Evolutionary conservation across 257 asterid species (phyloP).

Genomic region (Cynanchum wilfordii): DNA sequence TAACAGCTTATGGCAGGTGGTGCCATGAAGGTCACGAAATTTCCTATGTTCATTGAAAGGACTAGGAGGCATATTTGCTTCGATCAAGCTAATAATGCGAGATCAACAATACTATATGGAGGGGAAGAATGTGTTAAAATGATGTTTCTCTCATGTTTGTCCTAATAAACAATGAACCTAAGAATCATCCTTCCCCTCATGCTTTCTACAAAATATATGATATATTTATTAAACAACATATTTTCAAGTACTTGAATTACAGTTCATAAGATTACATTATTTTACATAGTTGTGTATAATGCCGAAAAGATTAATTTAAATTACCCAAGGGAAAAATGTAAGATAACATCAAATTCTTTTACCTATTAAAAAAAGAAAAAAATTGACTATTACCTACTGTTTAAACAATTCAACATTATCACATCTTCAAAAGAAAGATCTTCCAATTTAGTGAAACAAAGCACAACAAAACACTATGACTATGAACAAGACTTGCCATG

Average conservation of each 20-base stretch:
- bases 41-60: background rate
- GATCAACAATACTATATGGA: too few species aligned
- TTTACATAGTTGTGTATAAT: background rate
- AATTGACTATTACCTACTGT: background rate
- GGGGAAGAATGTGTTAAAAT: background rate
- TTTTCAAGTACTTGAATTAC: background rate
- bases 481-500: constrained; percentile 59
- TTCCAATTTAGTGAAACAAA: background rate
- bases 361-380: background rate
- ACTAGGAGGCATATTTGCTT: background rate
- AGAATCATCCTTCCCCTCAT: background rate
- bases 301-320: background rate
- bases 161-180: background rate
- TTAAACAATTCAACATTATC: background rate
- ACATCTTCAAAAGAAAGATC: background rate
- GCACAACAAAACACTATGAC: background rate
- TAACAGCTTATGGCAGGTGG: background rate
- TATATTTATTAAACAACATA: background rate
- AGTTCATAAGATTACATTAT: background rate
- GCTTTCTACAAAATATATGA: background rate
- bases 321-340: background rate
- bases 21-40: background rate
- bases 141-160: background rate
- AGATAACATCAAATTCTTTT: background rate
- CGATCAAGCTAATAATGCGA: background rate